phyloP scores from a whole-genome alignment of 768 basidiomycete species.

The Suillus discolor region DNA sequence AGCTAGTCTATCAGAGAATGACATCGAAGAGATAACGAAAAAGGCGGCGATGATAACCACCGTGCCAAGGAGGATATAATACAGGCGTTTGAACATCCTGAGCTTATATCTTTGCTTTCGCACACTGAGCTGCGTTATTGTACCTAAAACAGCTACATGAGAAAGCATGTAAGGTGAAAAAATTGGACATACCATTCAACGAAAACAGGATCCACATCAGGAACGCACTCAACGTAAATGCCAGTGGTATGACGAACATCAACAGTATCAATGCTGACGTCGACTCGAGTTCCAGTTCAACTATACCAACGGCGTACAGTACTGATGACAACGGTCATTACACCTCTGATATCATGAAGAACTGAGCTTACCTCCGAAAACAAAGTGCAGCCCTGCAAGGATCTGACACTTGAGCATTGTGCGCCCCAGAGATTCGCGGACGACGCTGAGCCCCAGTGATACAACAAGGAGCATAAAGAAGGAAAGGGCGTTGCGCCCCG shows the following conservation, averaged over 20 bases:
- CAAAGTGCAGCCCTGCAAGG: slow-evolving; percentile 82
- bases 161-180: not conserved
- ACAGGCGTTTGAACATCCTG: slow-evolving; percentile 84
- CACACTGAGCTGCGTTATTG: slow-evolving; percentile 81
- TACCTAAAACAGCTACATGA: slow-evolving; percentile 50
- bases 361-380: slow-evolving; percentile 86
- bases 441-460: slow-evolving; percentile 89
- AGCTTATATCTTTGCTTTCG: slow-evolving; percentile 88
- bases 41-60: slow-evolving; percentile 84
- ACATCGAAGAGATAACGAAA: slow-evolving; percentile 90
- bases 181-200: slow-evolving; percentile 66
- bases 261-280: slow-evolving; percentile 84
- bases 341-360: slow-evolving; percentile 1
- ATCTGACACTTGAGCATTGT: slow-evolving; percentile 85
- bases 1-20: slow-evolving; percentile 87
- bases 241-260: slow-evolving; percentile 90
- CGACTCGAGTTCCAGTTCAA: slow-evolving; percentile 88
- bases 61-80: slow-evolving; percentile 81
- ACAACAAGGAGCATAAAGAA: slow-evolving; percentile 96
- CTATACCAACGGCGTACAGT: slow-evolving; percentile 92
- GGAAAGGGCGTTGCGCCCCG: slow-evolving; percentile 90
- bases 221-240: slow-evolving; percentile 94
- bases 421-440: slow-evolving; percentile 81
- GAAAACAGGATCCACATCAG: slow-evolving; percentile 95
- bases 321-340: slow-evolving; percentile 44